Base-by-base conservation (phyloP, 1,284 basidiomycete species). In the Cystobasidiaceae sp. region DNA sequence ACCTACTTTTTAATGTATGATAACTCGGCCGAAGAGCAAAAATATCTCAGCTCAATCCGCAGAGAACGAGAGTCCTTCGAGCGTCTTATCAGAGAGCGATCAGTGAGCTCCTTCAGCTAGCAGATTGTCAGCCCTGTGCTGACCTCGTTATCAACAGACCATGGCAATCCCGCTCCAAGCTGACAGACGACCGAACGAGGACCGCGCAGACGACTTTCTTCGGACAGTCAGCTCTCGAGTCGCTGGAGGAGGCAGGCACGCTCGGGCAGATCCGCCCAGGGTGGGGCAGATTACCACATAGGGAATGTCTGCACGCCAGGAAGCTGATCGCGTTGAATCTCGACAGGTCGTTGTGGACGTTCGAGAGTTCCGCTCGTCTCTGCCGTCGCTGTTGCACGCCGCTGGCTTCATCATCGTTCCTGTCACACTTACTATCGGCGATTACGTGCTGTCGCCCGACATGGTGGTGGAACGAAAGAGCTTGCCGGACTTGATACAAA, bases 401-500 rank as follows among this genome's bases (percentile, higher is more conserved):
- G 84, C 89, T 0, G 84, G 85, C 41, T 80, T 97, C 58, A 79
- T 87, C 23, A 86, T 98, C 39, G 81, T 93, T 9, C 94, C 94
- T 0, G 88, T 89, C 1, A 97, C 93, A 0, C 80, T 98, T 57
- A 90, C 89, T 0, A 89, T 98, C 3, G 94, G 94, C 4, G 94
- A 98, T 77, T 99, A 99, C 74, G 89, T 99, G 67, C 78, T 98
- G 51, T 87, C 91, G 3, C 93, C 93, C 0, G 90, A 94, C 69
- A 94, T 98, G 72, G 93, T 91, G 70, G 89, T 98, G 0, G 96
- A 98, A 78, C 81, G 94, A 57, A 98, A 98, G 79, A 93, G 93
- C 71, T 81, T 97, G 62, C 82, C 90, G 0, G 94, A 99, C 80
- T 76, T 99, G 68, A 84, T 94, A 21, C 85, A 87, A 28, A 93